Base-by-base conservation (phyloP, 345 rosid genomes). In the Carallia brachiata region DNA sequence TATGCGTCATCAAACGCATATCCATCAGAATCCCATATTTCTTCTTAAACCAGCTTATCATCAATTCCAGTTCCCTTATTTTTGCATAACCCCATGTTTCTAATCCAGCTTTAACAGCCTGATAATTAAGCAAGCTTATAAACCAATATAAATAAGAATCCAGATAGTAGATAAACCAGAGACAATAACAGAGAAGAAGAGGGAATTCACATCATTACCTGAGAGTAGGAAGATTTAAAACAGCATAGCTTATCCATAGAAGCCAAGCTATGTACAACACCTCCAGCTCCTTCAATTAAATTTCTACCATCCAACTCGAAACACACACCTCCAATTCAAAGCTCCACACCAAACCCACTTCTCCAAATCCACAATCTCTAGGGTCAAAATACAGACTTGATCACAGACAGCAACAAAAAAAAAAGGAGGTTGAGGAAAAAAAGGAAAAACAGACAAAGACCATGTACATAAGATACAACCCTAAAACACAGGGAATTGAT, bases 231-330 rank as follows among this genome's bases (percentile, higher is more conserved):
- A 65, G 76, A 36, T 58, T 36, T 37, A 62, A 81, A 84, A 66
- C 85, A 84, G 82, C 88, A 84, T 7, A 81, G 63, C 52, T 61
- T 44, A 68, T 65, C 85, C 88, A 84, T 84, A 48, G 52, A 66
- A 72, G 8, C 63, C 60, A 70, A 75, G 17, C 63, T 79, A 58
- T 36, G 60, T 31, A 70, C 67, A 32, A 44, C 13, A 55, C 40
- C 58, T 73, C 70, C 68, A 66, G 55, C 44, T 60, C 36, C 28
- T 66, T 60, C 37, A 70, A 67, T 73, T 72, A 70, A 77, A 70
- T 54, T 36, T 61, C 61, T 73, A 32, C 67, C 80, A 73, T 75
- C 75, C 39, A 65, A 64, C 39, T 63, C 55, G 31, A 56, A 23
- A 56, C 23, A 56, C 9, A 23, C 60, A 27, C 16, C 63, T 55